Evolutionary conservation across 495 filamentous ascomycete species (phyloP).

Genomic region (Aspergillus carlsbadensis): DNA sequence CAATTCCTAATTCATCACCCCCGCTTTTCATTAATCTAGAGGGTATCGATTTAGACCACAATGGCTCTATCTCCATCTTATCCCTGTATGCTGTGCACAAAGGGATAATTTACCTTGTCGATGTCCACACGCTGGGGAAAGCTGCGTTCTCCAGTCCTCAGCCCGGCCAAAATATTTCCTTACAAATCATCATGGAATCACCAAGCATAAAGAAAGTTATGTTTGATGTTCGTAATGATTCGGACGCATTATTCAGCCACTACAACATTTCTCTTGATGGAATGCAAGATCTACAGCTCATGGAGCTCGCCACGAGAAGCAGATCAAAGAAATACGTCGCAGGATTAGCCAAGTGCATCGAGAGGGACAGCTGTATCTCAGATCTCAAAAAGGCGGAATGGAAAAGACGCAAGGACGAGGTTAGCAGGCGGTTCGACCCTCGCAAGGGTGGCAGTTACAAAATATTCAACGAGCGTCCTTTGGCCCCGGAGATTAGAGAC

Average conservation of each 20-base stretch:
- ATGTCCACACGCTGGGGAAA: not conserved
- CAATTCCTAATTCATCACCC: not conserved
- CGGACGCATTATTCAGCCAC: constrained; percentile 52
- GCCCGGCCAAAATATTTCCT: not conserved
- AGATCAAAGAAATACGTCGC: constrained; percentile 25
- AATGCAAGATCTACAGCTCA: constrained; percentile 54
- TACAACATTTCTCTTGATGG: constrained; percentile 38
- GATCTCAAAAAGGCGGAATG: not conserved
- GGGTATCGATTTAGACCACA: not conserved
- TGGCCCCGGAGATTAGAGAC: not conserved
- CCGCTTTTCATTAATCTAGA: not conserved
- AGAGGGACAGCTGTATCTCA: not conserved
- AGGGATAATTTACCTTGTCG: not conserved
- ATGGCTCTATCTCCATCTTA: not conserved
- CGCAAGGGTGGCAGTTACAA: not conserved
- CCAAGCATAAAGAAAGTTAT: constrained; percentile 24
- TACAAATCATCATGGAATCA: too few species aligned
- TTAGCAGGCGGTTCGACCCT: not conserved
- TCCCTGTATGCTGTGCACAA: not conserved
- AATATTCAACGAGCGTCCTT: not conserved
- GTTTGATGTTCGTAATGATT: constrained; percentile 47
- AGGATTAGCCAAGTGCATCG: not conserved
- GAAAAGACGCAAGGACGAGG: not conserved
- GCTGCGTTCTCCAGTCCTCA: not conserved
- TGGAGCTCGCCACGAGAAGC: constrained; percentile 48